phyloP scores from a whole-genome alignment of 768 basidiomycete genomes.

The Asterophora lycoperdoides region DNA sequence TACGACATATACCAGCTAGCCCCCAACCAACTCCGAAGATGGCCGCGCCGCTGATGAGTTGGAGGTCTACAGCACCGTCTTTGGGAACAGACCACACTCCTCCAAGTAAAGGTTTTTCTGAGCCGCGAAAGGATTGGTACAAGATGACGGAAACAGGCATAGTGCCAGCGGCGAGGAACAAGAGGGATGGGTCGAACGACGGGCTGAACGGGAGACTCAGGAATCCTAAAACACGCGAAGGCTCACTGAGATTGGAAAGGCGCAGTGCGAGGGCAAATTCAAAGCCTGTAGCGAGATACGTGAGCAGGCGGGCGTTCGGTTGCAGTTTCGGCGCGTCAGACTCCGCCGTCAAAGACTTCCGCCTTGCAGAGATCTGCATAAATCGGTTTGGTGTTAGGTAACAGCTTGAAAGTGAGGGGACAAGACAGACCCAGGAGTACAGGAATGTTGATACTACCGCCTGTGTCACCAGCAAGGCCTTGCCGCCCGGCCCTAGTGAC shows the following conservation, averaged over 20 bases:
- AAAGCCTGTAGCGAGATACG: constrained; percentile 38
- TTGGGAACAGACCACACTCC: constrained; percentile 42
- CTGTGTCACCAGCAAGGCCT: constrained; percentile 37
- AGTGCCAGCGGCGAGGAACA: constrained; percentile 48
- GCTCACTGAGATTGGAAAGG: constrained; percentile 50
- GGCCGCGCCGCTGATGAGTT: constrained; percentile 46
- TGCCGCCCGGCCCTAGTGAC: constrained; percentile 35
- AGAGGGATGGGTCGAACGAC: constrained; percentile 55
- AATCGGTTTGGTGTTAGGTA: background rate
- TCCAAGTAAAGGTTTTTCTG: constrained; percentile 37
- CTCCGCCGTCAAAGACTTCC: constrained; percentile 7
- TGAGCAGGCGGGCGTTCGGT: constrained; percentile 31
- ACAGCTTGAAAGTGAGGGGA: constrained; percentile 14
- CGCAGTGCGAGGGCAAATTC: constrained; percentile 52
- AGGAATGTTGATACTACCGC: constrained; percentile 25
- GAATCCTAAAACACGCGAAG: constrained; percentile 47
- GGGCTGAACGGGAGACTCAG: constrained; percentile 44
- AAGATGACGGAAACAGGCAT: constrained; percentile 42
- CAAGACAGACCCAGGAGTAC: constrained; percentile 27
- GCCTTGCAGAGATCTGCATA: constrained; percentile 5
- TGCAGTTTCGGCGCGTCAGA: constrained; percentile 8
- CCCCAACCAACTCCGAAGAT: constrained; percentile 66
- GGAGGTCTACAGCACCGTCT: constrained; percentile 36
- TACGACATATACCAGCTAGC: constrained; percentile 57
- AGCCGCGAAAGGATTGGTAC: constrained; percentile 39